Percentiles rank a stretch among this genome's conserved stretches.
These are phyloP conservation scores for Sporothrix brasiliensis DNA, from an alignment of 2,329 filamentous ascomycete species.

Conservation along the genomic window DNA sequence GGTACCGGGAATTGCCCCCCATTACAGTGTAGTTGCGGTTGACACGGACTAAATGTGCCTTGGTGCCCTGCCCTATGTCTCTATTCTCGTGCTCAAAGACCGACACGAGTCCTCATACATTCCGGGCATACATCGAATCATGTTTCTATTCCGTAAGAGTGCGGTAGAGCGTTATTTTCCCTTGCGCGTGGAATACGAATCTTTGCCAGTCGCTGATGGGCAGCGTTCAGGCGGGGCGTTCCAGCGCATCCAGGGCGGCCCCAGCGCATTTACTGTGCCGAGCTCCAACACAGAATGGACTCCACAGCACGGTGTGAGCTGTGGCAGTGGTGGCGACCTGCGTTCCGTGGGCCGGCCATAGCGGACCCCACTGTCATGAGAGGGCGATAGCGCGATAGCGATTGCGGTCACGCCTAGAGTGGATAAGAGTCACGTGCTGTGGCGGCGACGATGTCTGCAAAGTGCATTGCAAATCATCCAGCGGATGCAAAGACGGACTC, in stretches of 20 bases:
- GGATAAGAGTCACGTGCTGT: slow-evolving; percentile 6
- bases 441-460: background rate
- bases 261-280: background rate
- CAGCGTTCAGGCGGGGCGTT: background rate
- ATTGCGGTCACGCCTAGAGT: background rate
- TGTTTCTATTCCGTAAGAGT: background rate
- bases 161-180: background rate
- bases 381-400: background rate
- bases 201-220: background rate
- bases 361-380: no score
- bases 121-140: background rate
- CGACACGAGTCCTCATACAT: background rate
- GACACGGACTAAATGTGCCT: slow-evolving; percentile 9
- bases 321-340: slow-evolving; percentile 2
- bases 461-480: slow-evolving; percentile 17
- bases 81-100: background rate
- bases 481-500: background rate
- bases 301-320: background rate
- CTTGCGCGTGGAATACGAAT: background rate
- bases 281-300: background rate
- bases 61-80: background rate
- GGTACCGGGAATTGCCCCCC: slow-evolving; percentile 17
- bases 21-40: no score
- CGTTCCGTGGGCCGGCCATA: no score
- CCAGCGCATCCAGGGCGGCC: background rate